These are phyloP conservation scores for Ballota nigra DNA, from an alignment of 257 asterid species.

Conservation along the genomic window DNA sequence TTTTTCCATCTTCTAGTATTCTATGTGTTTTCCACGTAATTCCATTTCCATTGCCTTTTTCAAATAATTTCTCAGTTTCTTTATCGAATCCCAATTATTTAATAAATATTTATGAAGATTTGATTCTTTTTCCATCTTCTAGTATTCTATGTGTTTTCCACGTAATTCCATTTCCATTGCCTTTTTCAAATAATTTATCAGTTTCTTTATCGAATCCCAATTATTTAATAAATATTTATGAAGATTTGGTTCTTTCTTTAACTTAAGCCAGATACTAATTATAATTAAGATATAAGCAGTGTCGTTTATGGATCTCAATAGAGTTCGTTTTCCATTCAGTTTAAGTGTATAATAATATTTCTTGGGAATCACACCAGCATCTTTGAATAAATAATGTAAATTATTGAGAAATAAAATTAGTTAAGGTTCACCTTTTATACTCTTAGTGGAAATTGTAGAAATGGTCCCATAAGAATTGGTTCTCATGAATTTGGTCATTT, in stretches of 20 bases:
- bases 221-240: neutral
- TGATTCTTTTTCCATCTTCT: slow-evolving; percentile 16
- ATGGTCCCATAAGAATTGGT: too few species aligned
- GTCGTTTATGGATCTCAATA: neutral
- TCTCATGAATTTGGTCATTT: too few species aligned
- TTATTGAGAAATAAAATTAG: slow-evolving; percentile 17
- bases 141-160: neutral
- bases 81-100: neutral
- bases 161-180: neutral
- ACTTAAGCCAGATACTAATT: neutral
- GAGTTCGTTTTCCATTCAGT: neutral
- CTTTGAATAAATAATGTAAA: slow-evolving; percentile 4
- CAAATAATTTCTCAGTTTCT: too few species aligned
- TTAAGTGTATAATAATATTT: neutral
- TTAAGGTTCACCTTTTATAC: neutral
- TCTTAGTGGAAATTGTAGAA: too few species aligned
- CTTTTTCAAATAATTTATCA: too few species aligned
- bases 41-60: neutral
- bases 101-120: slow-evolving; percentile 5
- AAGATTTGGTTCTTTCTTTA: slow-evolving; percentile 20
- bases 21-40: neutral
- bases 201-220: neutral
- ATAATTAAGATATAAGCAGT: neutral
- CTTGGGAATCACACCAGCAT: slow-evolving; percentile 5
- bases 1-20: neutral